These are phyloP conservation scores for Syzygium aqueum DNA, from an alignment of 345 rosid species.

Conservation along the genomic window DNA sequence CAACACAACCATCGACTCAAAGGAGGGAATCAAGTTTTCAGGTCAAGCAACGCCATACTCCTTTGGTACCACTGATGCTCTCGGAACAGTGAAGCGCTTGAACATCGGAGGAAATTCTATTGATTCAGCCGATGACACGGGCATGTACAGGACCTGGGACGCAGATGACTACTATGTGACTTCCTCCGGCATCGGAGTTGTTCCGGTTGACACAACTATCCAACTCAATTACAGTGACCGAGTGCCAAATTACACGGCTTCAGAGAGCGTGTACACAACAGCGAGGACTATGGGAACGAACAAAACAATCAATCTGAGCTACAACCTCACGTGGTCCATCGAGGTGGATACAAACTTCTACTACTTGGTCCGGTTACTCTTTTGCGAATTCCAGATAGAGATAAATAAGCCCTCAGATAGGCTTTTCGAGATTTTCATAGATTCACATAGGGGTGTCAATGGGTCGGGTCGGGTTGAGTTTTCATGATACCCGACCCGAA, in stretches of 20 bases:
- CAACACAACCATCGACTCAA: neutral
- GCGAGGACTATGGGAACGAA: slow-evolving; percentile 11
- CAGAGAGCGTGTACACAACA: slow-evolving; percentile 15
- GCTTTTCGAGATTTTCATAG: too few relatives aligned
- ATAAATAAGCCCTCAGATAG: too few relatives aligned
- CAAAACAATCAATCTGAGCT: neutral
- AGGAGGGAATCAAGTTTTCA: too few relatives aligned
- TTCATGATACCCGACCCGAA: too few relatives aligned
- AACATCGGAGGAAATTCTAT: slow-evolving; percentile 22
- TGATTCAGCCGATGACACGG: slow-evolving; percentile 13
- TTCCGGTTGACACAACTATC: neutral
- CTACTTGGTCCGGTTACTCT: slow-evolving; percentile 26
- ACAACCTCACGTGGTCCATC: slow-evolving; percentile 14
- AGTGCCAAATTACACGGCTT: slow-evolving; percentile 16
- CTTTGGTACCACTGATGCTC: too few relatives aligned
- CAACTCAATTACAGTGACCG: neutral
- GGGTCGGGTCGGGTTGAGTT: too few relatives aligned
- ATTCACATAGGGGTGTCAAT: too few relatives aligned
- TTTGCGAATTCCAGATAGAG: slow-evolving; percentile 6
- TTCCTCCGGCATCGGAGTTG: neutral
- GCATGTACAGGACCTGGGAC: slow-evolving; percentile 14
- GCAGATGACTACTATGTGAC: slow-evolving; percentile 6
- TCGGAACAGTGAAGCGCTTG: slow-evolving; percentile 4
- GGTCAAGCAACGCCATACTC: too few relatives aligned
- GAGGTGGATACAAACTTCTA: slow-evolving; percentile 11